These are phyloP conservation scores for Chrysochromulina parva DNA, from an alignment of 78 protist species.

Conservation along the genomic window DNA sequence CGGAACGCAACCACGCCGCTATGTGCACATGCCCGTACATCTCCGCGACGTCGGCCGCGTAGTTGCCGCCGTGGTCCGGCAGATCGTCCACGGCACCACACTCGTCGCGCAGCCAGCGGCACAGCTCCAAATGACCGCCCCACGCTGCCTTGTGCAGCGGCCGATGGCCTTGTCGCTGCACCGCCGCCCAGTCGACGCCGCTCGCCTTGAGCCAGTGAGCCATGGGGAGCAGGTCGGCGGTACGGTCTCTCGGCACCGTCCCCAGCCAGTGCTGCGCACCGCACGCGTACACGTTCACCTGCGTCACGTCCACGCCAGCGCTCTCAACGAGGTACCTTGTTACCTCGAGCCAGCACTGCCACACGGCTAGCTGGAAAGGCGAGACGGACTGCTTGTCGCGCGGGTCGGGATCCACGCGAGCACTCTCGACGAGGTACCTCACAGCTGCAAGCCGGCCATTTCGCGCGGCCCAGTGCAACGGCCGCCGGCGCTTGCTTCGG, in stretches of 20 bases:
- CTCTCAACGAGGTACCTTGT: background rate
- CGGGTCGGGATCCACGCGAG: background rate
- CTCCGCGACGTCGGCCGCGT: background rate
- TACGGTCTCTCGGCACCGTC: background rate
- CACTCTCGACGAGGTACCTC: background rate
- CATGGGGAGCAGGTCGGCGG: background rate
- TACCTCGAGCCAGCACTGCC: background rate
- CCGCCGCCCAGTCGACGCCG: background rate
- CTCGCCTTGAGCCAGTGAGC: background rate
- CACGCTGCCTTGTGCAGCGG: slow-evolving; percentile 23
- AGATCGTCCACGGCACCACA: background rate
- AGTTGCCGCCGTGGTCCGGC: background rate
- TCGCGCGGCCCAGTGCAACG: slow-evolving; percentile 11
- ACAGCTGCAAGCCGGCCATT: background rate
- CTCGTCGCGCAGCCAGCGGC: slow-evolving; percentile 4
- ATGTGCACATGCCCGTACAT: background rate
- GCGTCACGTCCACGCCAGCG: background rate
- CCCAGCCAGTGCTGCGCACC: slow-evolving; percentile 23
- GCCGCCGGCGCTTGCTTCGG: slow-evolving; percentile 4
- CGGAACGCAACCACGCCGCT: background rate
- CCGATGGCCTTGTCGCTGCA: slow-evolving; percentile 7
- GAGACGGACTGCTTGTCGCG: background rate
- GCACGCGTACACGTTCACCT: background rate
- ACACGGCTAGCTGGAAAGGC: slow-evolving; percentile 14
- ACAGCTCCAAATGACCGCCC: background rate